These are phyloP conservation scores for Cyberlindnera americana DNA, from an alignment of 805 yeast species.

Conservation along the genomic window DNA sequence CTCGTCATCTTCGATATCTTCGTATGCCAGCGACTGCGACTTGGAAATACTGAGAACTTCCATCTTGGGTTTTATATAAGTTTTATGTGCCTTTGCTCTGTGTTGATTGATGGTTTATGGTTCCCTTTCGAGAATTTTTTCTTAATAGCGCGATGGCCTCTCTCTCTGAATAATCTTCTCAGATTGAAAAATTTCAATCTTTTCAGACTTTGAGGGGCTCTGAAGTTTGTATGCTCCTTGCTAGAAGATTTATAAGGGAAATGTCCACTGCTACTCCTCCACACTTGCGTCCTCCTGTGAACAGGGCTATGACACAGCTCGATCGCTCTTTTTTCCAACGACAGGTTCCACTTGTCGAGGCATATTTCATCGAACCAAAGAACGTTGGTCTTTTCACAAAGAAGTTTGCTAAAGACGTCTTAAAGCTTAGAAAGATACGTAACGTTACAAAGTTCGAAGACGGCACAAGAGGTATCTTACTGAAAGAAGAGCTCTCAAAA, in stretches of 20 bases:
- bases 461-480: constrained; percentile 43
- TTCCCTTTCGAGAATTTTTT: not conserved
- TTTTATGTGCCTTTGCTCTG: not conserved
- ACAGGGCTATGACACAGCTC: constrained; percentile 59
- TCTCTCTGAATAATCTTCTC: too few relatives aligned
- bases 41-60: constrained; percentile 21
- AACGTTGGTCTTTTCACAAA: constrained; percentile 49
- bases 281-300: constrained; percentile 55
- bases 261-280: constrained; percentile 8
- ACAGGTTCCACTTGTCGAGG: constrained; percentile 60
- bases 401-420: constrained; percentile 51
- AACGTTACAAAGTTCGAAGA: constrained; percentile 51
- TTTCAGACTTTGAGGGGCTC: too few relatives aligned
- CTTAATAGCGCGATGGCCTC: too few relatives aligned
- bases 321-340: constrained; percentile 63
- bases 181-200: too few relatives aligned
- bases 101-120: not conserved
- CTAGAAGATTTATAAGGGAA: not conserved
- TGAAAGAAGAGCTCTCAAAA: constrained; percentile 47
- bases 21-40: constrained; percentile 15
- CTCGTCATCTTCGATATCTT: constrained; percentile 32
- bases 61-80: constrained; percentile 1
- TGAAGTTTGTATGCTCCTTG: not conserved
- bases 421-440: constrained; percentile 66
- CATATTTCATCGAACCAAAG: constrained; percentile 65